Conservation (phyloP, 345 rosid genomes). For the Eucalyptus paniculata region DNA sequence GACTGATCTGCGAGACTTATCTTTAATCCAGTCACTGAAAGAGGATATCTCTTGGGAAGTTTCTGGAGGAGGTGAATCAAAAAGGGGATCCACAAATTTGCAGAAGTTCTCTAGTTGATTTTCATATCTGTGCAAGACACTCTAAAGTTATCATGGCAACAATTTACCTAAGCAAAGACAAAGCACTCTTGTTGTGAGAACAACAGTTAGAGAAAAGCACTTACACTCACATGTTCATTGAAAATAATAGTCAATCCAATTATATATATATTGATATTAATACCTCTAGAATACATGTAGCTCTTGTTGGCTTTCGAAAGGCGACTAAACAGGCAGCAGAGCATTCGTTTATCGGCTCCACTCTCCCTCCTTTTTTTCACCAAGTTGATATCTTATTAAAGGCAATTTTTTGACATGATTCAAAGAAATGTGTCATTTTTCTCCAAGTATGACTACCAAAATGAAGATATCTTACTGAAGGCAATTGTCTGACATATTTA, state of each 20-base stretch:
- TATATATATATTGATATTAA: neutral
- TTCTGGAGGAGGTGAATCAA: slow-evolving; percentile 82
- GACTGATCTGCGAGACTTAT: slow-evolving; percentile 34
- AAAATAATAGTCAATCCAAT: neutral
- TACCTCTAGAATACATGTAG: neutral
- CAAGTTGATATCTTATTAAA: neutral
- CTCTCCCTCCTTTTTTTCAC: neutral
- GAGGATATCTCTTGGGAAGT: slow-evolving; percentile 28
- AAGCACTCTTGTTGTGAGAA: neutral
- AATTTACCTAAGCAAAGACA: neutral
- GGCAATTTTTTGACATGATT: neutral
- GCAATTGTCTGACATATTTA: neutral
- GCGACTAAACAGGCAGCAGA: neutral
- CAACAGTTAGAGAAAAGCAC: neutral
- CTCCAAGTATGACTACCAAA: neutral
- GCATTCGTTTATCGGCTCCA: neutral
- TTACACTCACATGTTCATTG: neutral
- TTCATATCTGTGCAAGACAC: slow-evolving; percentile 46
- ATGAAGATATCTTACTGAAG: neutral
- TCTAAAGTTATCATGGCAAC: neutral
- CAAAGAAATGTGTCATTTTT: neutral
- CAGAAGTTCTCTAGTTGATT: slow-evolving; percentile 67
- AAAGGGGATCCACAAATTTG: slow-evolving; percentile 58
- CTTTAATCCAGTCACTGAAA: slow-evolving; percentile 27
- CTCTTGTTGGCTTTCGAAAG: neutral